Conservation (phyloP, 805 yeast genomes). For the Priceomyces melissophilus region DNA sequence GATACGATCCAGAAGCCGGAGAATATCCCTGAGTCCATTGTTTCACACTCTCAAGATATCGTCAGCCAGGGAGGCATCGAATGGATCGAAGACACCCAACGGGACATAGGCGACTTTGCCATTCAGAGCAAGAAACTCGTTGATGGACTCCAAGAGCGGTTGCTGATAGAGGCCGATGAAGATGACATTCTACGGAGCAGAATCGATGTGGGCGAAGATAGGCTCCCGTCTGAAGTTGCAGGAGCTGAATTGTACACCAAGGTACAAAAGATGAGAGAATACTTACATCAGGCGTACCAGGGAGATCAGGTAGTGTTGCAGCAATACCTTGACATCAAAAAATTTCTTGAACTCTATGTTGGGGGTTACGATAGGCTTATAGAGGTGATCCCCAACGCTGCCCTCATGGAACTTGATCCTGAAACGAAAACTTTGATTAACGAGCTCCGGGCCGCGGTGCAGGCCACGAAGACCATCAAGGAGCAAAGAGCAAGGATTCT, state of each 20-base stretch:
- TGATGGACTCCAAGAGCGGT: conserved; percentile 42
- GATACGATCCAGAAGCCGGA: conserved; percentile 59
- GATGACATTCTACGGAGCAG: conserved; percentile 50
- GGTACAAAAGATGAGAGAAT: conserved; percentile 43
- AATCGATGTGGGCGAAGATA: conserved; percentile 57
- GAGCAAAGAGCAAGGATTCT: conserved; percentile 37
- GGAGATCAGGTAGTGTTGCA: conserved; percentile 57
- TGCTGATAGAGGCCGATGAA: conserved; percentile 51
- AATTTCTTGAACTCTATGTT: conserved; percentile 41
- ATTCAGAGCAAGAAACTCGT: conserved; percentile 40
- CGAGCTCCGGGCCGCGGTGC: conserved; percentile 33
- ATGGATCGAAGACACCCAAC: conserved; percentile 38
- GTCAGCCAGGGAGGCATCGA: conserved; percentile 50
- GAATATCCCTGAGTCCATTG: conserved; percentile 54
- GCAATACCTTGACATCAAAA: conserved; percentile 48
- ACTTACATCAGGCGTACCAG: conserved; percentile 52
- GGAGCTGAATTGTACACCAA: conserved; percentile 37
- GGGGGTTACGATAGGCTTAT: conserved; percentile 35
- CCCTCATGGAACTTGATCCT: conserved; percentile 31
- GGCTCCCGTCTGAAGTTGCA: conserved; percentile 46
- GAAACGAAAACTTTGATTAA: conserved; percentile 25
- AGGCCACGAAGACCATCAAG: conserved; percentile 28
- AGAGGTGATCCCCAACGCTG: conserved; percentile 39
- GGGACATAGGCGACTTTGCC: conserved; percentile 45
- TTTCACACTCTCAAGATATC: conserved; percentile 54